Conservation (phyloP, 2,329 filamentous ascomycete genomes). For the Fonsecaea pugnacius region DNA sequence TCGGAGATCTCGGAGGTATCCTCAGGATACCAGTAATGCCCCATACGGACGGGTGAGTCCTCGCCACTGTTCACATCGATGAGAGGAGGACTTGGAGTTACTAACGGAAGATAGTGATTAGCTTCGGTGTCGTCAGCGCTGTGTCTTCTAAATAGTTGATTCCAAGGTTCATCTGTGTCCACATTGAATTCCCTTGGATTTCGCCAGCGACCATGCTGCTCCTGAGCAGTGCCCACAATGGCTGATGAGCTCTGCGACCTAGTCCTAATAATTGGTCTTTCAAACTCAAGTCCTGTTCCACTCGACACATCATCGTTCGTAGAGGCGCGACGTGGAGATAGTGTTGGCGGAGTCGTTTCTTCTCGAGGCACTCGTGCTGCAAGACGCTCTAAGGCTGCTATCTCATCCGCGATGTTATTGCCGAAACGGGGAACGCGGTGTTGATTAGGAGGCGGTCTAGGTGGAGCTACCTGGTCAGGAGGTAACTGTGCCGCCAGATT, state of each 20-base stretch:
- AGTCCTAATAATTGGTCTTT: slow-evolving; percentile 22
- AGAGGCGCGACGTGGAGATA: slow-evolving; percentile 21
- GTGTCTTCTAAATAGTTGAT: slow-evolving; percentile 19
- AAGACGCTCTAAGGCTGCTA: not conserved
- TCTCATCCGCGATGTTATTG: not conserved
- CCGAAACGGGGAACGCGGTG: not conserved
- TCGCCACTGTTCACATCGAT: not conserved
- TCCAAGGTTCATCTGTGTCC: slow-evolving; percentile 13
- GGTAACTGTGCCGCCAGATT: not conserved
- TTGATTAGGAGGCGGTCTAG: not conserved
- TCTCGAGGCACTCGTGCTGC: not conserved
- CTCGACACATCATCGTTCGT: slow-evolving; percentile 46
- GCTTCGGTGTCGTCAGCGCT: not conserved
- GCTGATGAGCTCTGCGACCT: slow-evolving; percentile 30
- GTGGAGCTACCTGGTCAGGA: not conserved
- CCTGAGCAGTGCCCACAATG: not conserved
- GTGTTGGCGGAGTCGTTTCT: not conserved
- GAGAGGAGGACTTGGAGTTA: slow-evolving; percentile 3
- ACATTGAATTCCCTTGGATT: slow-evolving; percentile 16
- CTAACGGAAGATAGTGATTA: not conserved
- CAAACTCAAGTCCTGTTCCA: slow-evolving; percentile 19
- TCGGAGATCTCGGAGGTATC: not conserved
- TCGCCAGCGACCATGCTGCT: slow-evolving; percentile 4
- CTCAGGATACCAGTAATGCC: not conserved
- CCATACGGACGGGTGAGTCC: not conserved